Base-by-base conservation (phyloP, 2,329 filamentous ascomycete genomes). In the Boeremia lycopersici region DNA sequence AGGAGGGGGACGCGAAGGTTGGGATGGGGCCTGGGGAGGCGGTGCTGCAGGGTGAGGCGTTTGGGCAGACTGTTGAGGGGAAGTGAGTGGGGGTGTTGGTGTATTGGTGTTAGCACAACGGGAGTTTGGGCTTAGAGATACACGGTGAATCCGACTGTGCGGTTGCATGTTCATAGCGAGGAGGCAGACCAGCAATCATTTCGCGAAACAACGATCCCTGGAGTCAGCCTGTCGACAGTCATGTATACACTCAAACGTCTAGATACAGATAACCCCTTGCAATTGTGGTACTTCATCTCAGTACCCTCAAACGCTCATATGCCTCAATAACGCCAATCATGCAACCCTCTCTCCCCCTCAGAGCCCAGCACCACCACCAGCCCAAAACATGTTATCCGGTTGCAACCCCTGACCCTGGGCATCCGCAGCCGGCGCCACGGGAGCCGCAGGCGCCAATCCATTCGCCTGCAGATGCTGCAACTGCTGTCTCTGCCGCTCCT, bases 41-140 rank as follows among this genome's bases (percentile, higher is more conserved):
- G 1, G 60, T 73, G 48, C 42, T 71, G 12, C 73, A 77, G 58
- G 71, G 71, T 0, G 74, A 75, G 52, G 69, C 65, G 11, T 49
- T 77, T 33, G 73, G 70, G 1, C 63, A 76, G 63, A 60, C 73
- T 15, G 63, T 69, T 23, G 55, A 66, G 25, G 63, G 17, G 33
- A 31, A 33, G 15, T 43, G 13, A 31, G 26, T n/a, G n/a, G 28
- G 19, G 35, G 11, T n/a, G 4, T 28, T 40, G 11, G 9, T 5
- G 6, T 33, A 6, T 31, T 9, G 17, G 1, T 26, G 28, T 38
- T 38, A 17, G 44, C 25, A 34, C n/a, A 38, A 33, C 25, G n/a
- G n/a, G 44, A 10, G 33, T 38, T 39, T 23, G 13, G 26, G 19
- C 15, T 13, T 41, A 15, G 3, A 23, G 19, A 23, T 23, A 23